Evolutionary conservation across 768 basidiomycete genomes (phyloP), one percentile per base, ranked within the genome.

Genomic region (Erythrobasidium yunnanense): DNA sequence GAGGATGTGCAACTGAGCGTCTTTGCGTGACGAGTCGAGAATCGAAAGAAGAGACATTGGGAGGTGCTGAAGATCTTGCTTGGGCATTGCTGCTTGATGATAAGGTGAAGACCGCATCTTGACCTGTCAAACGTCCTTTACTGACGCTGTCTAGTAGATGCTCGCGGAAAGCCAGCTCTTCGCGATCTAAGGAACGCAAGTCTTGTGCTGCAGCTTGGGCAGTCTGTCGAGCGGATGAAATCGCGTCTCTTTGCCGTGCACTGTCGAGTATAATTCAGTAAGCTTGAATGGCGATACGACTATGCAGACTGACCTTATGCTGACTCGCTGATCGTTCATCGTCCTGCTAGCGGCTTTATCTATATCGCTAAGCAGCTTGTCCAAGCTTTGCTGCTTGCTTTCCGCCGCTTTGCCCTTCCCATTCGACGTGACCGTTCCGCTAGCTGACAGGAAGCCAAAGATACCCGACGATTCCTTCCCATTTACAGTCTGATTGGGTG

Each of bases 291-390:
- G 33, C 6, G 13, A 22, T 2, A 17, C 18, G 8, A 22, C 29
- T 62, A 15, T 33, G 17, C 27, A 4, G 18, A 30, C 30, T 17
- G 25, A 55, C 27, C 67, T 38, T 29, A 70, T 66, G 20, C 70
- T 83, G 29, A 85, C 86, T 1, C 85, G 81, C 74, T 92, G 90
- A 71, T 86, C 81, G 25, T 78, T 79, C 55, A 90, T 71, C 57
- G 82, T 83, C 53, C 88, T 79, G 38, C 83, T 81, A 0, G 85
- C 84, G 0, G 87, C 87, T 69, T 82, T 84, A 45, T 84, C 83
- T 17, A 73, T 73, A 50, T 69, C 55, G 5, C 70, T 71, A 35
- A 50, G 33, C 29, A 60, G 51, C 33, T 51, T 27, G 45, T 62
- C 56, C 15, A 68, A 20, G 8, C 49, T 65, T 22, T 50, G 30